Conservation (phyloP, 768 basidiomycete genomes). For the Collybiopsis luxurians region DNA sequence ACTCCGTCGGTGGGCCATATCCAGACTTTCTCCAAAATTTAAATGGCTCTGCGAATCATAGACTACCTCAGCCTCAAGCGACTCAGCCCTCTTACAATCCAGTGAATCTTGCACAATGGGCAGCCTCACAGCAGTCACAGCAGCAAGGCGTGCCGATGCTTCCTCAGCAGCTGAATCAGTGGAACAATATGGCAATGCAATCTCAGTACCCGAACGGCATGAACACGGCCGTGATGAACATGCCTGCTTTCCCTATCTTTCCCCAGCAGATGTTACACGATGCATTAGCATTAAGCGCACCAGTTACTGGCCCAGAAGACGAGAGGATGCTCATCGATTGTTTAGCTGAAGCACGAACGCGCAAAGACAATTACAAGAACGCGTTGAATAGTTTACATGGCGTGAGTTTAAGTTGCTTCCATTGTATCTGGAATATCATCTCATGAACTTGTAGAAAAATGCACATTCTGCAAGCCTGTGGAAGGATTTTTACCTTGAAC, state of each 20-base stretch:
- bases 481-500: conserved; percentile 80
- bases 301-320: conserved; percentile 51
- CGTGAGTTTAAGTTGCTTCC: conserved; percentile 33
- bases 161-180: conserved; percentile 23
- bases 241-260: conserved; percentile 36
- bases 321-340: conserved; percentile 57
- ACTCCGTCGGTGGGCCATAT: not conserved
- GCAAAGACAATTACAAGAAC: conserved; percentile 55
- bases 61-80: not conserved
- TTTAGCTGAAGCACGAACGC: conserved; percentile 35
- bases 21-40: no score
- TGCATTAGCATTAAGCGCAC: conserved; percentile 49
- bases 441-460: conserved; percentile 33
- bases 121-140: conserved; percentile 6
- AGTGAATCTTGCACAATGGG: not conserved
- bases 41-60: conserved; percentile 8
- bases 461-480: conserved; percentile 60
- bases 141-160: conserved; percentile 19
- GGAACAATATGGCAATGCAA: conserved; percentile 26
- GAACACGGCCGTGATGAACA: conserved; percentile 12
- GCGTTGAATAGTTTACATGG: conserved; percentile 68
- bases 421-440: not conserved
- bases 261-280: conserved; percentile 58
- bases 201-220: conserved; percentile 19
- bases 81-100: not conserved